Base-by-base conservation (phyloP, 495 filamentous ascomycete species). In the Talaromyces stipitatus region DNA sequence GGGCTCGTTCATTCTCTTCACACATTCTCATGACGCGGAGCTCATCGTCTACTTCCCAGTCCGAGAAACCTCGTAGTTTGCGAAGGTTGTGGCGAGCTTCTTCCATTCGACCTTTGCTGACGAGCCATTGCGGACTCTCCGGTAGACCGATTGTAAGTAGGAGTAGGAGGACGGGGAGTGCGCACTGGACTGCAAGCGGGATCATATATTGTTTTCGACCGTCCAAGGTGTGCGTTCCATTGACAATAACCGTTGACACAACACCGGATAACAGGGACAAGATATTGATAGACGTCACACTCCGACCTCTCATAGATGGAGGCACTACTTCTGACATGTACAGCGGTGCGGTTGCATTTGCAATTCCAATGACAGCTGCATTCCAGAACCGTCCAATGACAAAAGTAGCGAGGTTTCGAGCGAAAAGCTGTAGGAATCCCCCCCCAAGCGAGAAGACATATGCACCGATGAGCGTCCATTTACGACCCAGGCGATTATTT, bases 111-210 rank as follows among this genome's bases (percentile, higher is more conserved):
- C 78, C 78, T 60, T 83, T 81, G 36, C 72, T 67, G 50, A 86
- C 70, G 10, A 87, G 78, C 84, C 84, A 89, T 57, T 83, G 69
- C 0, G 85, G 85, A 4, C 78, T 82, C 64, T 89, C 84, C 14
- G 72, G 78, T 55, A 86, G 72, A 62, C 61, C 58, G 0, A 68
- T 46, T 10, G 71, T 73, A 23, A 68, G 43, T 2, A 61, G 5
- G 23, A 71, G 45, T 3, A 73, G 56, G 2, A 72, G 52, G 0
- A 66, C 61, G 0, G 69, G 71, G 16, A 72, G 50, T 5, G 54
- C 69, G 43, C 65, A 69, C 52, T 73, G 71, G 1, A 73, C 58
- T 6, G 66, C 68, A 6, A 73, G 54, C 11, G 71, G 71, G 16
- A 73, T 72, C 56, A 63, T 61, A 28, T 66, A 74, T 10, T 67